Percentiles rank a stretch among this genome's conserved stretches.
phyloP scores from a whole-genome alignment of 1,139 yeast species.

The Scheffersomyces cryptocercus region DNA sequence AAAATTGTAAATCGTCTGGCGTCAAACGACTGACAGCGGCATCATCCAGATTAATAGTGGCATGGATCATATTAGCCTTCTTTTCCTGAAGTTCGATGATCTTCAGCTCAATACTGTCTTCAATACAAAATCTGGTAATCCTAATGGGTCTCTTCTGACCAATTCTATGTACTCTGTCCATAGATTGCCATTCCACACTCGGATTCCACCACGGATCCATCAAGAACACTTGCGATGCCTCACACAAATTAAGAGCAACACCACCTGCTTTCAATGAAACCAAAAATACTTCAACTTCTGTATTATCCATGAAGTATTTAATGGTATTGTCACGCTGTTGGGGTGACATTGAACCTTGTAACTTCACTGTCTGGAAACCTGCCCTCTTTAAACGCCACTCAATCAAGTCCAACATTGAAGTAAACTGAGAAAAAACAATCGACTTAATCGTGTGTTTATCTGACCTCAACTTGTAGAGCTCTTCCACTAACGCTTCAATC shows the following conservation, averaged over 20 bases:
- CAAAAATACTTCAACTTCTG: conserved; percentile 86
- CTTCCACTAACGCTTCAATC: conserved; percentile 94
- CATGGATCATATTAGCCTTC: conserved; percentile 96
- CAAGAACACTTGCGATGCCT: conserved; percentile 92
- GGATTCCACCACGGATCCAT: conserved; percentile 99
- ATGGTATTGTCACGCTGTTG: conserved; percentile 90
- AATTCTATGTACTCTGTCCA: conserved; percentile 96
- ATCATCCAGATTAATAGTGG: conserved; percentile 90
- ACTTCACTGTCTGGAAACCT: conserved; percentile 88
- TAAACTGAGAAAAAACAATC: conserved; percentile 94
- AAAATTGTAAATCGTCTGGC: conserved; percentile 91
- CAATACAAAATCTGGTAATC: conserved; percentile 88
- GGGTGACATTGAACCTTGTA: conserved; percentile 97
- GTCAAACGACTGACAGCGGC: conserved; percentile 85
- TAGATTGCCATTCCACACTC: conserved; percentile 96
- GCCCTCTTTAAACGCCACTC: conserved; percentile 95
- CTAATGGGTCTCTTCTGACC: conserved; percentile 96
- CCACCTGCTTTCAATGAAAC: conserved; percentile 98
- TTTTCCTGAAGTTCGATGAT: conserved; percentile 94
- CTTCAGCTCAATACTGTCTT: conserved; percentile 94
- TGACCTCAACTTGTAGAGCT: conserved; percentile 80
- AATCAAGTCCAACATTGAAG: conserved; percentile 91
- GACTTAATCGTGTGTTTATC: conserved; percentile 89
- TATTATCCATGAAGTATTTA: conserved; percentile 86
- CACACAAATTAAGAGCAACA: conserved; percentile 92